These are phyloP conservation scores for Ceratocystis eucalypticola DNA, from an alignment of 2,329 filamentous ascomycete genomes.

Conservation along the genomic window DNA sequence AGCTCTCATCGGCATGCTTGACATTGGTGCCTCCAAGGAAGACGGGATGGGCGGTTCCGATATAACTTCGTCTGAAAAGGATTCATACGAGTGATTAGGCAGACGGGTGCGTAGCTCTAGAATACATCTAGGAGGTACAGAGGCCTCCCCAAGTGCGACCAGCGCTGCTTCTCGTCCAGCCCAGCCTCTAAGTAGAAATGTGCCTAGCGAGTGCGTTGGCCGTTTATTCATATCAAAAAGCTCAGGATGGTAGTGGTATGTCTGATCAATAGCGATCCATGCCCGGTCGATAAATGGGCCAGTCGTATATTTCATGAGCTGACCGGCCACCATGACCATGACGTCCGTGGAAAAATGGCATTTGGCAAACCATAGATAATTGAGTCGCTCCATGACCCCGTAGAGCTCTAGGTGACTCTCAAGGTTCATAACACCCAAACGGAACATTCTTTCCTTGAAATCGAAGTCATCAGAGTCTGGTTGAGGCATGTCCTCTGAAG, in stretches of 20 bases:
- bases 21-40: constrained; percentile 15
- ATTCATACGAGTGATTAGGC: constrained; percentile 26
- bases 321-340: constrained; percentile 41
- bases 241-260: constrained; percentile 38
- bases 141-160: constrained; percentile 26
- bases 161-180: constrained; percentile 34
- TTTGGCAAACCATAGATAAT: constrained; percentile 43
- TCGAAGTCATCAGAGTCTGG: constrained; percentile 37
- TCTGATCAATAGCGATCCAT: constrained; percentile 35
- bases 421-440: constrained; percentile 36
- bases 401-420: constrained; percentile 37
- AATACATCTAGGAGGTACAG: constrained; percentile 35
- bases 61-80: constrained; percentile 22
- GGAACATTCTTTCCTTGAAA: constrained; percentile 42
- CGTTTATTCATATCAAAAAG: constrained; percentile 35
- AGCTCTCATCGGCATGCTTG: constrained; percentile 17
- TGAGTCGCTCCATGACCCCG: constrained; percentile 30
- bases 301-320: constrained; percentile 36
- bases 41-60: constrained; percentile 14
- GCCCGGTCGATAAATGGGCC: constrained; percentile 41
- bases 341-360: constrained; percentile 43
- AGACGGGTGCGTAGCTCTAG: constrained; percentile 32
- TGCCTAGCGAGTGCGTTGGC: constrained; percentile 24
- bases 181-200: constrained; percentile 28
- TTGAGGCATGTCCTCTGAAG: constrained; percentile 35